phyloP scores from a whole-genome alignment of 2,329 filamentous ascomycete genomes.

The Xylaria sp. region DNA sequence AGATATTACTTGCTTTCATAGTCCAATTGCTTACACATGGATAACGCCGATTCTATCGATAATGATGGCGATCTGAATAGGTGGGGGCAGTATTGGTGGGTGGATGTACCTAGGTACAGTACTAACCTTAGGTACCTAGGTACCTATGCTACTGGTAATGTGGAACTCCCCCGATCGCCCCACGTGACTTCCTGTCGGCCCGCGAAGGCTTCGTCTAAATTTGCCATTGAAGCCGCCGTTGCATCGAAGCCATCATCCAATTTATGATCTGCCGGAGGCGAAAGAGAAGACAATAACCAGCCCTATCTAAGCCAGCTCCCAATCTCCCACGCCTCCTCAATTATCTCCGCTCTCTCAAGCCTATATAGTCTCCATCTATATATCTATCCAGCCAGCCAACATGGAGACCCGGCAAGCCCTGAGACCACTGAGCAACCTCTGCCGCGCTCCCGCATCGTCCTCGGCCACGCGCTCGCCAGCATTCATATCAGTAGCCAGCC shows the following conservation, averaged over 20 bases:
- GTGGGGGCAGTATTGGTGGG: too few species aligned
- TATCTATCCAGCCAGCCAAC: conserved; percentile 8
- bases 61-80: background rate
- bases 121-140: too few species aligned
- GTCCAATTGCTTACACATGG: background rate
- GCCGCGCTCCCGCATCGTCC: conserved; percentile 18
- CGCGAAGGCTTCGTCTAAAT: conserved; percentile 38
- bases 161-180: background rate
- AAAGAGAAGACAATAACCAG: conserved; percentile 15
- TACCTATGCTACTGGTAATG: too few species aligned
- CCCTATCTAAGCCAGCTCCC: background rate
- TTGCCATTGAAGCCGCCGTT: conserved; percentile 27
- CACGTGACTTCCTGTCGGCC: conserved; percentile 33
- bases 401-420: conserved; percentile 48
- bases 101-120: too few species aligned
- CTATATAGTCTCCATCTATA: background rate
- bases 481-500: conserved; percentile 40
- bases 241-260: conserved; percentile 9
- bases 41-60: too few species aligned
- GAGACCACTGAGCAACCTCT: conserved; percentile 40
- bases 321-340: background rate
- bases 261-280: conserved; percentile 10
- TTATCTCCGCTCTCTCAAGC: background rate
- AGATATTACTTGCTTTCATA: background rate
- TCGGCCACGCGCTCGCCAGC: conserved; percentile 10